Evolutionary conservation across 805 yeast species (phyloP), one percentile per base, ranked within the genome.

Genomic region (Metschnikowia orientalis): DNA sequence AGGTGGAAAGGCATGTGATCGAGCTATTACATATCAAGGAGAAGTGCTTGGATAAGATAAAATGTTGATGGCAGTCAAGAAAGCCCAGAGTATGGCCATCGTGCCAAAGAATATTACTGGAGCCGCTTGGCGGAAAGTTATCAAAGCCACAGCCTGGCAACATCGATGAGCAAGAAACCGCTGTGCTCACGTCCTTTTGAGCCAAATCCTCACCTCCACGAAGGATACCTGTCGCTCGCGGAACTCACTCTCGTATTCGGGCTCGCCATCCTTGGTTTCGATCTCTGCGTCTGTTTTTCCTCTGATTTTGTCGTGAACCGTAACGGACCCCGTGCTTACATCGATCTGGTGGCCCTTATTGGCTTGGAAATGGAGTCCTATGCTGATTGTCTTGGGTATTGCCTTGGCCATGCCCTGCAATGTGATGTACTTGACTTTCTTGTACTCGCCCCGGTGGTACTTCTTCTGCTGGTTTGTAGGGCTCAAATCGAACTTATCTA

Each of bases 391-490:
- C 47, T 73, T 80, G 30, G 71, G 77, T 7, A 82, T 75, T 7
- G 89, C 51, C 15, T 51, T 51, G 3, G 95, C 95, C 81, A 85
- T 78, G 0, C 94, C 96, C 34, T 74, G 57, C 3, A 88, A 69
- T 0, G 70, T 63, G 6, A 86, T 66, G 48, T 63, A 73, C 17
- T 61, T 49, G 1, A 61, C 60, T 23, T 62, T 66, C 35, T 67
- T 67, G 36, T 65, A 61, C 33, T 54, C 52, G 18, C 62, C 42
- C 15, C 52, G 53, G 30, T 58, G 56, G 37, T 42, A 57, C 40
- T 61, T 57, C 14, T 40, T 41, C 12, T 39, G 47, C 31, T 27
- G 35, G 28, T 35, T 34, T 8, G 33, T 36, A 22, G 40, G 45
- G 17, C 50, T 35, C 24, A 51, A 53, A 35, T 59, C 57, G 41